These are phyloP conservation scores for maize (Zea mays) DNA, from an alignment of 176 grass and related monocot species.

Conservation along the genomic window Zm-B73-REFERENCE-NAM-5.0 NC_050099.1:192359501-192360000, in stretches of 20 bases:
- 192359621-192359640: not conserved
- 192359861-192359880: not conserved
- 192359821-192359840: not conserved
- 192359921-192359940: slow-evolving; percentile 78
- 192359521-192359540: slow-evolving; percentile 22
- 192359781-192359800: not conserved
- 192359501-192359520: not conserved
- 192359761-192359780: not conserved
- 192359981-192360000: slow-evolving; percentile 74
- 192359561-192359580: slow-evolving; percentile 64
- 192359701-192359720: not conserved
- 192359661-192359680: not conserved
- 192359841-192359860: not conserved
- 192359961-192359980: slow-evolving; percentile 89
- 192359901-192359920: slow-evolving; percentile 99
- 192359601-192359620: not conserved
- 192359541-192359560: slow-evolving; percentile 89
- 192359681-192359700: not conserved
- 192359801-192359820: not conserved
- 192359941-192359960: slow-evolving; percentile 95
- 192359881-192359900: not conserved
- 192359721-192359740: not conserved
- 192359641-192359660: not conserved
- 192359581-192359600: slow-evolving; percentile 32
- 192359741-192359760: too few species aligned